Evolutionary conservation across 73 alveolate species (phyloP), one percentile per base, ranked within the genome.

Genomic region (Blepharisma stoltei): DNA sequence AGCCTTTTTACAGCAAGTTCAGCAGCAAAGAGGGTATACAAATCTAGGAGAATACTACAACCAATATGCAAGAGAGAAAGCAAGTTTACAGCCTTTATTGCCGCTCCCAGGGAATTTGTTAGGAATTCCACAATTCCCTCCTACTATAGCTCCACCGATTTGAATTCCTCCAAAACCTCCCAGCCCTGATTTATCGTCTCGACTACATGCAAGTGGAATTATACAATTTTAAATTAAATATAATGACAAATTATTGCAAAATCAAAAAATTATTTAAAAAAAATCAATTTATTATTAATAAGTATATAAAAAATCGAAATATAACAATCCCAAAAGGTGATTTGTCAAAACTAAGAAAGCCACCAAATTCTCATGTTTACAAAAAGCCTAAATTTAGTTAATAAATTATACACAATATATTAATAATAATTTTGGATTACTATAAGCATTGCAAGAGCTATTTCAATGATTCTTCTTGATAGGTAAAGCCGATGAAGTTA

Each of bases 31-130:
- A 54, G 96, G 97, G 6, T 83, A 90, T 52, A 93, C 98, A 0
- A 93, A 93, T 82, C 70, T 93, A 54, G 97, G 94, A 50, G 94
- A 85, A 44, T 85, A 85, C 82, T 93, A 67, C 80, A 54, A 75
- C 68, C 66, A 82, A 46, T 88, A 76, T 81, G 25, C 81, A 48
- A 78, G 76, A 38, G 81, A 79, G 8, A 93, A 93, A 79, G 41
- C 41, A 3, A 50, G 43, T 21, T 21, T 50, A 11, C 77, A 48
- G 5, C 80, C 48, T 8, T 76, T 43, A 55, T 11, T 54, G 67
- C 80, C 65, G 2, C 11, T 14, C 32, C 77, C 55, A 8, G 18
- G 37, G 14, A 8, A 49, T 48, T 18, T 32, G 41, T 3, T 32
- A 32, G 41, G 41, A 32, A 32, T 32, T 32, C 41, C 41, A 1